Percentiles rank a stretch among this genome's conserved stretches.
phyloP scores from a whole-genome alignment of 148 eudicot genomes.

The Euryodendron excelsum region DNA sequence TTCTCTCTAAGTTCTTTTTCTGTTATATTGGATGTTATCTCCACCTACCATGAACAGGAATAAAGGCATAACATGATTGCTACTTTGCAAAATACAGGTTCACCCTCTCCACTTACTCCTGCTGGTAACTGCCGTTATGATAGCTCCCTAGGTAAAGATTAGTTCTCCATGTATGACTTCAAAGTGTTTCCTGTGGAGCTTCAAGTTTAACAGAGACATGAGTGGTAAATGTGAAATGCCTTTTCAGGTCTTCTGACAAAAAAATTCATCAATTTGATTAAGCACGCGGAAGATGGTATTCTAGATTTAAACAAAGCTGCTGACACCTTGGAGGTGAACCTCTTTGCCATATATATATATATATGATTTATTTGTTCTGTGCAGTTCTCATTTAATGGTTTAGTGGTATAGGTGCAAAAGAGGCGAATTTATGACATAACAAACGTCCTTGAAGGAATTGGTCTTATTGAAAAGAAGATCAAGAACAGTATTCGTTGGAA shows the following conservation, averaged over 20 bases:
- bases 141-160: slow-evolving; percentile 76
- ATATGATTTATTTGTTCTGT: not conserved
- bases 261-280: slow-evolving; percentile 78
- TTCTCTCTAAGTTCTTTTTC: not conserved
- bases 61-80: not conserved
- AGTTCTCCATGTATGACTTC: not conserved
- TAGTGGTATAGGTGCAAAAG: slow-evolving; percentile 68
- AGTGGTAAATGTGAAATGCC: not conserved
- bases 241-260: slow-evolving; percentile 82
- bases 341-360: not conserved
- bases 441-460: slow-evolving; percentile 97
- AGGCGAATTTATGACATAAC: slow-evolving; percentile 95
- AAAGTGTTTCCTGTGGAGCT: not conserved
- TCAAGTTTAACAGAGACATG: not conserved
- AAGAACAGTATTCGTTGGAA: slow-evolving; percentile 96
- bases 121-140: slow-evolving; percentile 89
- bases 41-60: not conserved
- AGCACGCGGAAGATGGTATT: slow-evolving; percentile 91
- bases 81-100: slow-evolving; percentile 51
- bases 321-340: slow-evolving; percentile 77
- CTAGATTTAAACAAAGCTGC: slow-evolving; percentile 96
- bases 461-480: slow-evolving; percentile 93
- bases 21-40: not conserved
- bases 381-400: not conserved
- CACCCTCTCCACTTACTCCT: slow-evolving; percentile 76